Base-by-base conservation (phyloP, 1,139 yeast species). In the Ashbya aceris region DNA sequence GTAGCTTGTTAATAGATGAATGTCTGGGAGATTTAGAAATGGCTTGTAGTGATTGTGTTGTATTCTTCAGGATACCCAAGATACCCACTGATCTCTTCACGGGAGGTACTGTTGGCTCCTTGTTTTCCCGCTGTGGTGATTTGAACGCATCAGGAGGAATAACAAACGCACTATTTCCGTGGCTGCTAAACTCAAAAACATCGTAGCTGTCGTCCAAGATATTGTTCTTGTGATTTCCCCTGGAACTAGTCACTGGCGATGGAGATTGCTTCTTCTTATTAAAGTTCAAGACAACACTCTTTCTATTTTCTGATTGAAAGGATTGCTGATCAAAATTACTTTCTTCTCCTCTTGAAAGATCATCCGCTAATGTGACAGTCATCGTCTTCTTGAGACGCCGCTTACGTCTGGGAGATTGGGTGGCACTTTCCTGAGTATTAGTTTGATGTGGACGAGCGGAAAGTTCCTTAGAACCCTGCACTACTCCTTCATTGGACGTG, bases 161-260 rank as follows among this genome's bases (percentile, higher is more conserved):
- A n/a, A 55, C 51, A 41, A 59, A 59, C 2, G 51, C 47, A 35
- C 56, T 55, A 38, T 54, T 50, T 1, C 62, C 62, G 23, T 54
- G 52, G 7, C 50, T 49, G 42, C 56, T 55, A 32, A 58, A 59
- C 30, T 60, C 53, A 34, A 58, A 50, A 7, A 55, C 60, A 41
- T 58, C 64, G 26, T 49, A 48, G 38, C 60, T 58, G 37, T 59
- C 61, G 38, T 59, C 64, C 17, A 59, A 36, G 9, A 59, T 46
- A 34, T 44, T 49, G 41, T 55, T 17, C 33, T 26, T n/a, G 10
- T 20, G 30, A 10, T 26, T n/a, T 9, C 11, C 17, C 37, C 14
- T 23, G n/a, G 7, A 10, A 6, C 27, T 12, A 6, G 13, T 6
- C 3, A 12, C 31, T 29, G 13, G 31, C 9, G 37, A 14, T 3